Evolutionary conservation across 2,329 filamentous ascomycete genomes (phyloP).

Genomic region (Chalaropsis thielavioides): DNA sequence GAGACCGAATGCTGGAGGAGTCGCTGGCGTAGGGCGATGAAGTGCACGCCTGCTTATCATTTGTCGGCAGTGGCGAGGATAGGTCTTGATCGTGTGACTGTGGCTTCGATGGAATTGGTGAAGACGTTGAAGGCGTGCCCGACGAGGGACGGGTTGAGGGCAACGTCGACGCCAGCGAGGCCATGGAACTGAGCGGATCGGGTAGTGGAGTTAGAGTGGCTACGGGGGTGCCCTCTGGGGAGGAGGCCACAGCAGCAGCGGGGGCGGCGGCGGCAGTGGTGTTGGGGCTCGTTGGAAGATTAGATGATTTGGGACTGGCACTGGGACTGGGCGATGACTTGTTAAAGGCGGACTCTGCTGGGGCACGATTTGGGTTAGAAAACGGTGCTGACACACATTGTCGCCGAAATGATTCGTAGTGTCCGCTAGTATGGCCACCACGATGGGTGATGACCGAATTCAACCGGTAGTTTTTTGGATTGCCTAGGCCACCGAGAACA

Average conservation of each 20-base stretch:
- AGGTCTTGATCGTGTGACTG: conserved; percentile 9
- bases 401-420: conserved; percentile 90
- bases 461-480: conserved; percentile 68
- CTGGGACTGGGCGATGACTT: conserved; percentile 38
- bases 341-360: conserved; percentile 59
- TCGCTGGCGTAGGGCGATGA: conserved; percentile 4
- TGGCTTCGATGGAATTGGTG: conserved; percentile 12
- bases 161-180: conserved; percentile 23
- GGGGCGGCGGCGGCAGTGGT: conserved; percentile 23
- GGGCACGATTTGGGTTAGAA: conserved; percentile 68
- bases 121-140: background rate
- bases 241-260: conserved; percentile 23
- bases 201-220: conserved; percentile 35
- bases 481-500: conserved; percentile 62
- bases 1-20: conserved; percentile 38
- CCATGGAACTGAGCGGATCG: conserved; percentile 27
- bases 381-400: conserved; percentile 64
- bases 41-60: conserved; percentile 29
- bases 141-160: conserved; percentile 27
- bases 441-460: conserved; percentile 86
- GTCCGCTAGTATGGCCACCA: conserved; percentile 86
- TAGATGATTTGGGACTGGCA: conserved; percentile 24
- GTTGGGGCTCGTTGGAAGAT: conserved; percentile 24
- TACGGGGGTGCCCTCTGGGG: conserved; percentile 17
- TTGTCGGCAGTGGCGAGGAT: conserved; percentile 14